phyloP scores from a whole-genome alignment of 2,329 filamentous ascomycete genomes.

The Lecanicillium sp. region DNA sequence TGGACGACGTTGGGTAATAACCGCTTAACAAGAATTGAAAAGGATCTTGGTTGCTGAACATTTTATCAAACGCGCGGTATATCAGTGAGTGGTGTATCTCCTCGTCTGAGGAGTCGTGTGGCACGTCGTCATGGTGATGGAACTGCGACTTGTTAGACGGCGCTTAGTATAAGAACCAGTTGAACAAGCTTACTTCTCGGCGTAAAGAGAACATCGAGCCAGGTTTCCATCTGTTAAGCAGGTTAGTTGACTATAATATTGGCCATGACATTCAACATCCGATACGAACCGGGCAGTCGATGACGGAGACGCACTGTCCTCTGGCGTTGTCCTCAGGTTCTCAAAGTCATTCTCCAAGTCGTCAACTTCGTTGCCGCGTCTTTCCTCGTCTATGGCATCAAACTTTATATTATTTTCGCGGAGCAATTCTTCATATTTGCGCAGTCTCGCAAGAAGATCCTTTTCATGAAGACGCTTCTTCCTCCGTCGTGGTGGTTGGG shows the following conservation, averaged over 20 bases:
- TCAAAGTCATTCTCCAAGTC: slow-evolving; percentile 49
- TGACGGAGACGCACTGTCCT: slow-evolving; percentile 29
- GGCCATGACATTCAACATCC: no score
- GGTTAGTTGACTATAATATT: no score
- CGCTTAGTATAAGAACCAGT: background rate
- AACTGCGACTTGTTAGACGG: slow-evolving; percentile 28
- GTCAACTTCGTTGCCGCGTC: slow-evolving; percentile 40
- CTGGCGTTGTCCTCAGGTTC: slow-evolving; percentile 44
- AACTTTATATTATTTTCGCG: slow-evolving; percentile 60
- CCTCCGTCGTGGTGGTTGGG: slow-evolving; percentile 47
- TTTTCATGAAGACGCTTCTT: slow-evolving; percentile 61
- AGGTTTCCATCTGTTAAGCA: slow-evolving; percentile 9
- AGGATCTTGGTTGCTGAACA: slow-evolving; percentile 47
- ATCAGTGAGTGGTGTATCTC: slow-evolving; percentile 44
- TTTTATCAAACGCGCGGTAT: slow-evolving; percentile 49
- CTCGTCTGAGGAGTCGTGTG: slow-evolving; percentile 49
- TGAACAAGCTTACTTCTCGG: slow-evolving; percentile 34
- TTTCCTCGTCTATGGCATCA: slow-evolving; percentile 51
- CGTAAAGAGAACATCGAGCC: slow-evolving; percentile 40
- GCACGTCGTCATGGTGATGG: slow-evolving; percentile 37
- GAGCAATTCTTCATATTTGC: slow-evolving; percentile 59
- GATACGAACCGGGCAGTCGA: slow-evolving; percentile 8
- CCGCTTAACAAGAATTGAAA: slow-evolving; percentile 48
- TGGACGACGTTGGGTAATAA: slow-evolving; percentile 26
- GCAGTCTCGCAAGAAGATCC: slow-evolving; percentile 61